Conservation (phyloP, 345 rosid genomes). For the Sisymbrium altissimum region DNA sequence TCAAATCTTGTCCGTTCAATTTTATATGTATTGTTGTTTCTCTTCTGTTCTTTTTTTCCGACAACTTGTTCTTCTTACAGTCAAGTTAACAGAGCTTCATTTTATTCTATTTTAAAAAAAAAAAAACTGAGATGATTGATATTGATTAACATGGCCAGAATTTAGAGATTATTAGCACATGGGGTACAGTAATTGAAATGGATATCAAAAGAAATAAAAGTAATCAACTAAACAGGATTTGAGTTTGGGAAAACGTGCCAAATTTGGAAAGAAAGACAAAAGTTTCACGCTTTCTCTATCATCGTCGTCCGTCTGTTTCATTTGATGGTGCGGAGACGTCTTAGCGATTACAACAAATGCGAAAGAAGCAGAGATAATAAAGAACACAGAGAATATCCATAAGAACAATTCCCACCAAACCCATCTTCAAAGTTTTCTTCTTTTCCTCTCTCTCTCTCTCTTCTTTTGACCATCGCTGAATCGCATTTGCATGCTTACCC, state of each 20-base stretch:
- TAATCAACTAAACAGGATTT: background rate
- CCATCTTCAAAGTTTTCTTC: constrained; percentile 9
- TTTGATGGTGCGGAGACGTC: constrained; percentile 30
- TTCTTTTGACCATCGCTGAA: background rate
- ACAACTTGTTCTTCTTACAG: background rate
- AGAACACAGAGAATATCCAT: background rate
- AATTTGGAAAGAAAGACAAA: constrained; percentile 11
- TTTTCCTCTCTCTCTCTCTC: background rate
- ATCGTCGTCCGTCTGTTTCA: constrained; percentile 25
- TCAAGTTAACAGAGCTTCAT: background rate
- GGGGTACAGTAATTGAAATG: background rate
- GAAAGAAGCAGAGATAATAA: background rate
- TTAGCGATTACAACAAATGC: constrained; percentile 25
- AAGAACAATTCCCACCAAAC: constrained; percentile 5
- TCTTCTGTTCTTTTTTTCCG: background rate
- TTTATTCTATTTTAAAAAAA: no score
- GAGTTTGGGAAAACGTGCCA: constrained; percentile 26
- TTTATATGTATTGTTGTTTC: background rate
- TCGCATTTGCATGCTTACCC: constrained; percentile 17
- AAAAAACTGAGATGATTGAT: no score
- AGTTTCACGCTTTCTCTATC: constrained; percentile 17
- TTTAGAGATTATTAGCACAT: background rate
- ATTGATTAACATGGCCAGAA: background rate
- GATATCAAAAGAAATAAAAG: background rate
- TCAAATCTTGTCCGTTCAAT: background rate